Percentiles rank a stretch among this genome's conserved stretches.
phyloP scores from a whole-genome alignment of 2,329 filamentous ascomycete species.

The Neodidymelliopsis sp. region DNA sequence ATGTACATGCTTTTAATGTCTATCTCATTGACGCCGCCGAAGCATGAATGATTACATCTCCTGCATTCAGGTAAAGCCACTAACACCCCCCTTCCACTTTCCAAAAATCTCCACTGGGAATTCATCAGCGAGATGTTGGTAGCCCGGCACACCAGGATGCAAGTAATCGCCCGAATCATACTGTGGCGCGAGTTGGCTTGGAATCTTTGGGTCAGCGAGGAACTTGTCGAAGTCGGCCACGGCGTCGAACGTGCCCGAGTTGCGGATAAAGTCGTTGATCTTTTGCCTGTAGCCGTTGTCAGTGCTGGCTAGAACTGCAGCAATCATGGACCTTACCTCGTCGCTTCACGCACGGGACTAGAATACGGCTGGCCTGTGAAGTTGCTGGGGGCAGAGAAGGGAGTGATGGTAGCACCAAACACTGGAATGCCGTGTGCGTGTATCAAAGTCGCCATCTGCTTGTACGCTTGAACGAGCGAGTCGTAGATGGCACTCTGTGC shows the following conservation, averaged over 20 bases:
- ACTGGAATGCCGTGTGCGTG: conserved; percentile 63
- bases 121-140: conserved; percentile 64
- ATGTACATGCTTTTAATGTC: too few species aligned
- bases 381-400: conserved; percentile 59
- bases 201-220: conserved; percentile 60
- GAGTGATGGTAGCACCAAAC: conserved; percentile 72
- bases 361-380: conserved; percentile 61
- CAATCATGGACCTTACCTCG: conserved; percentile 46
- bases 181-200: conserved; percentile 56
- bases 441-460: conserved; percentile 64
- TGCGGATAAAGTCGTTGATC: conserved; percentile 69
- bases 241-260: conserved; percentile 64
- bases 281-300: conserved; percentile 40
- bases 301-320: not conserved
- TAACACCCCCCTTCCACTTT: conserved; percentile 30
- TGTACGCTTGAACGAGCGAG: conserved; percentile 63
- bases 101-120: conserved; percentile 66
- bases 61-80: conserved; percentile 25
- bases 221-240: conserved; percentile 69
- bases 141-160: conserved; percentile 68
- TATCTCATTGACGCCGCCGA: too few species aligned
- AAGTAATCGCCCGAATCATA: conserved; percentile 71
- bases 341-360: conserved; percentile 62
- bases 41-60: too few species aligned
- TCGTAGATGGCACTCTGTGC: conserved; percentile 59